phyloP scores from a whole-genome alignment of 345 rosid genomes.

The Eutrema yunnanense region DNA sequence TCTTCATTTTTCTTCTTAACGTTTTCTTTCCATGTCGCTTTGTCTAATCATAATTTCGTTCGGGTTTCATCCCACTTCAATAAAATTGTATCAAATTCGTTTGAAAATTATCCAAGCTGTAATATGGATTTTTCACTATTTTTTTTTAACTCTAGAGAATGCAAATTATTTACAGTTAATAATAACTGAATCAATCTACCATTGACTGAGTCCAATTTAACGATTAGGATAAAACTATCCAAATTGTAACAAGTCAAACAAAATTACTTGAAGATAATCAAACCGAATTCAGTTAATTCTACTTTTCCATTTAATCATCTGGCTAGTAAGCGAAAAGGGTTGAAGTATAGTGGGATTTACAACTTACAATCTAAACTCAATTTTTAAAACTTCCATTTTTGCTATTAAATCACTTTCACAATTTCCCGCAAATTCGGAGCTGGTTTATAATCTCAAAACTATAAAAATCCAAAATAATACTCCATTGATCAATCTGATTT shows the following conservation, averaged over 20 bases:
- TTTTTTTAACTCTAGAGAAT: not conserved
- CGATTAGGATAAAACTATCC: not conserved
- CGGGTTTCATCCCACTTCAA: not conserved
- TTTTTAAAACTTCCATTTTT: no score
- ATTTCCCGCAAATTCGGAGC: no score
- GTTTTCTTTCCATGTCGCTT: not conserved
- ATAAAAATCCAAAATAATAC: no score
- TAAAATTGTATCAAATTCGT: not conserved
- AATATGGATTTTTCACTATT: not conserved
- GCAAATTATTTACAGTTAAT: not conserved
- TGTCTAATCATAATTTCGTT: not conserved
- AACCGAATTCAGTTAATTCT: not conserved
- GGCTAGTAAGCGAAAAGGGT: no score
- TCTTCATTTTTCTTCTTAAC: not conserved
- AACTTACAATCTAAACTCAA: no score
- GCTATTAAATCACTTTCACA: no score
- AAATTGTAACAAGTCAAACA: not conserved
- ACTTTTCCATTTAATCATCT: not conserved
- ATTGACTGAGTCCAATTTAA: no score
- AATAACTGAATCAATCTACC: no score
- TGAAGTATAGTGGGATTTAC: no score
- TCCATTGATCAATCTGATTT: no score
- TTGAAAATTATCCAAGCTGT: not conserved
- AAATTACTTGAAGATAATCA: no score
- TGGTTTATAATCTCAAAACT: no score